Percentiles rank a stretch among this genome's conserved stretches.
Conservation (phyloP, 805 yeast genomes). For the Metschnikowia shivogae region DNA sequence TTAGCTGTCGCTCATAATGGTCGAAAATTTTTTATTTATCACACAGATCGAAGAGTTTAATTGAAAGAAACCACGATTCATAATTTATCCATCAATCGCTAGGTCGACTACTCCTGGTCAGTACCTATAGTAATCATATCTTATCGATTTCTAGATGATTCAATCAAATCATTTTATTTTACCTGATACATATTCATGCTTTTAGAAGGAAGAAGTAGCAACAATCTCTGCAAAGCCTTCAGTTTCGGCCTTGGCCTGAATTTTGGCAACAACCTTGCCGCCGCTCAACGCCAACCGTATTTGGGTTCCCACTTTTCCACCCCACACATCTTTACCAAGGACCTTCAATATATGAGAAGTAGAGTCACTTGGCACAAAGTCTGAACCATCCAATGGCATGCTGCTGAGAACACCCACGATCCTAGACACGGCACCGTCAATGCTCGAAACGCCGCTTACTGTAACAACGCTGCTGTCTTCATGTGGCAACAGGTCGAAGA, state of each 20-base stretch:
- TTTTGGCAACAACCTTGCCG: constrained; percentile 57
- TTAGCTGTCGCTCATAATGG: too few species aligned
- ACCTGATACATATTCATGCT: background rate
- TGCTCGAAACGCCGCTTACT: constrained; percentile 40
- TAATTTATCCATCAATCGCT: too few species aligned
- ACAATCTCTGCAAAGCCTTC: constrained; percentile 21
- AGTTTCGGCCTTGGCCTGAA: constrained; percentile 49
- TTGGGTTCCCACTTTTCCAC: constrained; percentile 51
- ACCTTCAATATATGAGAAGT: constrained; percentile 72
- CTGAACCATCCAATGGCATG: constrained; percentile 70
- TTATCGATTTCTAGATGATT: too few species aligned
- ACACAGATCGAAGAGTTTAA: too few species aligned
- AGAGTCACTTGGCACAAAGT: constrained; percentile 54
- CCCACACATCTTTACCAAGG: constrained; percentile 71
- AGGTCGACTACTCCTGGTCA: too few species aligned
- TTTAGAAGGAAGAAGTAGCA: constrained; percentile 8
- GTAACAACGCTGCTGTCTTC: constrained; percentile 66
- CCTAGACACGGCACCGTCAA: constrained; percentile 45
- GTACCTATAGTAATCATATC: too few species aligned
- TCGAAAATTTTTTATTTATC: too few species aligned
- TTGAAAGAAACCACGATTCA: too few species aligned
- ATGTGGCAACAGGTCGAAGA: constrained; percentile 67
- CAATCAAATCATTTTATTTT: background rate
- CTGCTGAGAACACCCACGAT: constrained; percentile 47
- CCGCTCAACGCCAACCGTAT: constrained; percentile 49